Evolutionary conservation across 2,329 filamentous ascomycete genomes (phyloP).

Genomic region (Alternaria sp.): DNA sequence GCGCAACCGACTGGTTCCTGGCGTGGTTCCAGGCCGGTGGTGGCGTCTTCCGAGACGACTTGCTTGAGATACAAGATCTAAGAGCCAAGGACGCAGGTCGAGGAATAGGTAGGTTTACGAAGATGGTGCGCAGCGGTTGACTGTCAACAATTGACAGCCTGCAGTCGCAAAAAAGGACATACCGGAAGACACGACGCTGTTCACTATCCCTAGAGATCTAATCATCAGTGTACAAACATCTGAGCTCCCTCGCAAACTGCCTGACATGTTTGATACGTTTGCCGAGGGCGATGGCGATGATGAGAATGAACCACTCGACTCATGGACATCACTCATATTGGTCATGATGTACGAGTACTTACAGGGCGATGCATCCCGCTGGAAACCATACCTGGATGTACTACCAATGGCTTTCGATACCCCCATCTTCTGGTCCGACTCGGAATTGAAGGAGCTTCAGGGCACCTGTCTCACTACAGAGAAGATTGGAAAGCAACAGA

Average conservation of each 20-base stretch:
- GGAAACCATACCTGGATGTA: constrained; percentile 37
- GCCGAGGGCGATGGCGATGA: constrained; percentile 25
- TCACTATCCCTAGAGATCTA: constrained; percentile 32
- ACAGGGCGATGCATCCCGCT: constrained; percentile 30
- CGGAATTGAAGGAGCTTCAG: constrained; percentile 32
- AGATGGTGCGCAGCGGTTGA: accelerated
- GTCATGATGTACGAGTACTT: constrained; percentile 35
- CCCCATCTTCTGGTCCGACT: constrained; percentile 33
- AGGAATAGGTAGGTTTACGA: constrained; percentile 28
- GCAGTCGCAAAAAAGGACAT: constrained; percentile 30
- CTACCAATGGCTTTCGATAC: constrained; percentile 34
- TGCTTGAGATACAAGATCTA: constrained; percentile 33
- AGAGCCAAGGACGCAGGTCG: constrained; percentile 32
- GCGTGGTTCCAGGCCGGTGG: constrained; percentile 34
- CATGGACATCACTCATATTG: constrained; percentile 34
- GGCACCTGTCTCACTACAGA: constrained; percentile 31
- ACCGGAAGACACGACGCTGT: constrained; percentile 29
- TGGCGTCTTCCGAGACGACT: constrained; percentile 32
- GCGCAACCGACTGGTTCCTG: constrained; percentile 27
- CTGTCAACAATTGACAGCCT: not conserved
- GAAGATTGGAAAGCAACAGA: constrained; percentile 34
- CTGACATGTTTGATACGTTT: constrained; percentile 26
- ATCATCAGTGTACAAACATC: constrained; percentile 37
- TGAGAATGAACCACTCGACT: constrained; percentile 26
- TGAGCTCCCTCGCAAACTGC: constrained; percentile 25